Base-by-base conservation (phyloP, 2,329 filamentous ascomycete species). In the Curvularia hawaiiensis region DNA sequence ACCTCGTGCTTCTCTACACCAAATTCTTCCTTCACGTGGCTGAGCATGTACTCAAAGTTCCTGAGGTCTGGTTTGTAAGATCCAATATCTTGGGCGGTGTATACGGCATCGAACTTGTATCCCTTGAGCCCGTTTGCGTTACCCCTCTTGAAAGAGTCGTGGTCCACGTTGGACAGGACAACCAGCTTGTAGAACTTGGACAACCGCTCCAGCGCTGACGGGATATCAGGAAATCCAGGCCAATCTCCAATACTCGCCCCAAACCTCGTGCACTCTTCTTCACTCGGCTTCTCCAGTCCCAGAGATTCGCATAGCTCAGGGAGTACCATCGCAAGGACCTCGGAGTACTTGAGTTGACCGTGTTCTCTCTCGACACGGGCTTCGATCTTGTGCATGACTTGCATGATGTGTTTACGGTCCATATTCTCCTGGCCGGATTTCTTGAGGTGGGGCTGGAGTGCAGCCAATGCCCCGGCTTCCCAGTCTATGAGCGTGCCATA, bases 401-500 rank as follows among this genome's bases (percentile, higher is more conserved):
- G 61, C 44, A 82, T 67, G 50, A 75, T 67, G 20, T 65, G 51
- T 40, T 69, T 67, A 12, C 58, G 60, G 30, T 70, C 65, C 4
- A 73, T 47, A 22, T 70, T 53, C 9, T 64, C 46, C n/a, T 68
- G 66, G 35, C 53, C 52, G 40, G 60, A 59, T n/a, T 63, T 66
- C 28, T 80, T 70, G 33, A 85, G 75, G 12, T 85, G 68, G 0
- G 84, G 80, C 24, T 80, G 70, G 1, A 92, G 80, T 3, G 83
- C 80, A 2, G 75, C 63, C 50, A 83, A 75, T 55, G 91, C 83
- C 57, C 89, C 89, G n/a, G 78, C 72, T 73, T 92, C 88, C 89
- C 89, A 92, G 79, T 93, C 89, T 59, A 93, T 85, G 3, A 93
- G 82, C 0, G 90, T 94, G 73, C 90, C 90, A 74, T 90, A 93